These are phyloP conservation scores for Lithocarpus polystachyus DNA, from an alignment of 306 rosid genomes.

Conservation along the genomic window DNA sequence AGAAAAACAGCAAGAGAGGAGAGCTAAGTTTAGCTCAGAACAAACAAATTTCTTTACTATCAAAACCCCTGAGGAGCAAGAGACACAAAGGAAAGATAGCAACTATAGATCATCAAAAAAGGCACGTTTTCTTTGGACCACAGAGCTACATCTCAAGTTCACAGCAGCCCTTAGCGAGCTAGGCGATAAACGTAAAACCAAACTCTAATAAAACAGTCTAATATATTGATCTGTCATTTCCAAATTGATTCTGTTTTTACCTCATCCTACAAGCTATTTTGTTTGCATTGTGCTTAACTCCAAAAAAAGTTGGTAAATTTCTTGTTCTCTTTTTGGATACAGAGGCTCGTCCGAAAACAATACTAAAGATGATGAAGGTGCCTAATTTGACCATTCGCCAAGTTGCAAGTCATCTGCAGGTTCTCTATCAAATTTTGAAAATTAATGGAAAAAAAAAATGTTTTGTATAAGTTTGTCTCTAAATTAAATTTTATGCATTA, in stretches of 20 bases:
- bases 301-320: not conserved
- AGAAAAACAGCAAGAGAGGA: not conserved
- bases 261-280: not conserved
- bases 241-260: not conserved
- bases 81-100: not conserved
- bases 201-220: not conserved
- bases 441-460: not conserved
- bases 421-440: conserved; percentile 20
- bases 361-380: conserved; percentile 36
- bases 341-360: conserved; percentile 47
- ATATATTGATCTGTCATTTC: not conserved
- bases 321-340: conserved; percentile 3
- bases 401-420: conserved; percentile 63
- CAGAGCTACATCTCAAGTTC: conserved; percentile 39
- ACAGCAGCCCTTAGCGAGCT: conserved; percentile 28
- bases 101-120: not conserved
- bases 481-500: not conserved
- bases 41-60: not conserved
- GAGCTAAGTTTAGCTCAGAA: not conserved
- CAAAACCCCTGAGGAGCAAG: conserved; percentile 1
- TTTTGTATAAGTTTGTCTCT: not conserved
- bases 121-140: conserved; percentile 35
- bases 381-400: conserved; percentile 41
- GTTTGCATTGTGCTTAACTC: not conserved
- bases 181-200: conserved; percentile 39